Evolutionary conservation across 1,139 yeast species (phyloP).

Genomic region (Debaryomyces fabryi): DNA sequence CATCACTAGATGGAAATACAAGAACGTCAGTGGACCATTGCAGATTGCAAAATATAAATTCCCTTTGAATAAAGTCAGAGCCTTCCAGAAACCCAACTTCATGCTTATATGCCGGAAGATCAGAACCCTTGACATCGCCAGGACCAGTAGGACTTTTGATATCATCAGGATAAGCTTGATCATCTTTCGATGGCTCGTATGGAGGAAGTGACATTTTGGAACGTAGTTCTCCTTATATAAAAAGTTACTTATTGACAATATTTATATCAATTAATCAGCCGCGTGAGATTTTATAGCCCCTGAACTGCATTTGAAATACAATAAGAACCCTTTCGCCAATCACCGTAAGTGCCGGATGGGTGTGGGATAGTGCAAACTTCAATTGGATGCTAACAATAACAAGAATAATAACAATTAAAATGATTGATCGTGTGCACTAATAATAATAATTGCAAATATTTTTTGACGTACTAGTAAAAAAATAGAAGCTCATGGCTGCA

Average conservation of each 20-base stretch:
- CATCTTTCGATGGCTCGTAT: not conserved
- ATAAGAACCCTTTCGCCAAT: not conserved
- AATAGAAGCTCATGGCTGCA: not conserved
- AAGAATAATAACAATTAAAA: too few species aligned
- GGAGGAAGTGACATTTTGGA: not conserved
- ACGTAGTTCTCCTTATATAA: not conserved
- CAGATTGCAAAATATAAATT: not conserved
- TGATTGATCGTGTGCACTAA: not conserved
- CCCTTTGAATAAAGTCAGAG: not conserved
- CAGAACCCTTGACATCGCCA: not conserved
- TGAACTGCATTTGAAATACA: not conserved
- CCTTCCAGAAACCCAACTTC: not conserved
- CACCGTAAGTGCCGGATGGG: too few species aligned
- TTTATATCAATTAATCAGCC: not conserved
- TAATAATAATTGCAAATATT: too few species aligned
- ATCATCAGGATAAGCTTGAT: not conserved
- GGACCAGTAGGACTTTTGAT: not conserved
- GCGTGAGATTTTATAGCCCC: not conserved
- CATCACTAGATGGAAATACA: not conserved
- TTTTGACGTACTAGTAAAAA: not conserved
- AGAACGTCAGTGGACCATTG: not conserved
- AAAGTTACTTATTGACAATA: not conserved
- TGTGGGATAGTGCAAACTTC: too few species aligned
- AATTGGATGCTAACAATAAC: too few species aligned
- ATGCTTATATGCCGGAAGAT: not conserved